Conservation (phyloP, 257 asterid species). For the Lycium barbarum region DNA sequence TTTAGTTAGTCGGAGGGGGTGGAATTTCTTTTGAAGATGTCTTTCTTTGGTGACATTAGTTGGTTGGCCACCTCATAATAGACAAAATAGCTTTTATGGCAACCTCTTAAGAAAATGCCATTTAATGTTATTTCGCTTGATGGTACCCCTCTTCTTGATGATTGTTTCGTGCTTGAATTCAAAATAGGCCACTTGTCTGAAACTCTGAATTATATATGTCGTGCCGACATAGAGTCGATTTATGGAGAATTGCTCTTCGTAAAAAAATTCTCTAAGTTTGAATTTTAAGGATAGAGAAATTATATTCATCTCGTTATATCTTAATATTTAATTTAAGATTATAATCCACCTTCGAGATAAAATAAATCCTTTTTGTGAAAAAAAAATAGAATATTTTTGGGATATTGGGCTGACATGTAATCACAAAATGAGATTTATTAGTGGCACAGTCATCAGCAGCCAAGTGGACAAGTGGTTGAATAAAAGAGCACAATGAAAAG, state of each 20-base stretch:
- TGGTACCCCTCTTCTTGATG: no score
- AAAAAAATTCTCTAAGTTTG: neutral
- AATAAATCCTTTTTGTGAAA: neutral
- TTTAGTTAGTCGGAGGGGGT: neutral
- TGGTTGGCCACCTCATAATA: neutral
- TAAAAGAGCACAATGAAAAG: neutral
- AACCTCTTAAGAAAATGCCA: neutral
- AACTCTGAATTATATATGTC: no score
- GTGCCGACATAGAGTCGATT: no score
- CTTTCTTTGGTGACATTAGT: neutral
- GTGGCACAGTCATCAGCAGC: neutral
- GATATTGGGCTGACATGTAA: neutral
- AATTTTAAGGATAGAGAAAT: neutral
- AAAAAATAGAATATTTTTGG: neutral
- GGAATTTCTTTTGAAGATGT: neutral
- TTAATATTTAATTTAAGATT: neutral
- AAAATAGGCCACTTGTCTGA: no score
- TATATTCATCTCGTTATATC: neutral
- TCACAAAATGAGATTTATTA: neutral
- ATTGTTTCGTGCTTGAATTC: no score
- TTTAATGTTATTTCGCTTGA: neutral
- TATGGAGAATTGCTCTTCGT: no score
- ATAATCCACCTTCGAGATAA: neutral
- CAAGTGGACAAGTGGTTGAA: slow-evolving; percentile 23
- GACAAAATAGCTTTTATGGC: neutral